Evolutionary conservation across 225 moss, liverwort and hornwort genomes (phyloP).

Genomic region (Thuidium tamariscinum): DNA sequence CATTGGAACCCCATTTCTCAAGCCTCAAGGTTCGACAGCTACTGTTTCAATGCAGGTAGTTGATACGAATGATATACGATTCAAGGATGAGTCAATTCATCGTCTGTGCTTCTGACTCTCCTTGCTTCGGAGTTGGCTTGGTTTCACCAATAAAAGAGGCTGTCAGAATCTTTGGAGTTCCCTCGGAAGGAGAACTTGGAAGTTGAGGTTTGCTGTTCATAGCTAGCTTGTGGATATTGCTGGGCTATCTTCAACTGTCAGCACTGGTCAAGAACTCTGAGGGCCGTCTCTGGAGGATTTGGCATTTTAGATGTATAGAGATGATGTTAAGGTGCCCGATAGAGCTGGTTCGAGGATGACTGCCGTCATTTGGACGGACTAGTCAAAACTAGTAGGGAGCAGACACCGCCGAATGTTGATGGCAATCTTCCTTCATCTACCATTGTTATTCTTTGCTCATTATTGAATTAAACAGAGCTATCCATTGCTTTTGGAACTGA

Average conservation of each 20-base stretch:
- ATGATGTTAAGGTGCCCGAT: background rate
- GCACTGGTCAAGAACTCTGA: background rate
- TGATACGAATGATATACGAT: background rate
- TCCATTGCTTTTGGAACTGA: background rate
- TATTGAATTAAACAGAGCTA: background rate
- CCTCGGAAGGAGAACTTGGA: background rate
- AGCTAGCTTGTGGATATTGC: background rate
- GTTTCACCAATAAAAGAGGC: background rate
- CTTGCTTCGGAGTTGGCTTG: background rate
- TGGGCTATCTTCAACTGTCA: background rate
- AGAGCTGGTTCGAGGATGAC: constrained; percentile 7
- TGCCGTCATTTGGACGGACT: background rate
- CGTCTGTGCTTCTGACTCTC: background rate
- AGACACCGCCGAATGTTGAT: background rate
- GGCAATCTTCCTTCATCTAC: background rate
- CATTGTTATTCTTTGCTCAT: constrained; percentile 7
- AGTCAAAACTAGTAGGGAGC: background rate
- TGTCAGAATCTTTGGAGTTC: background rate
- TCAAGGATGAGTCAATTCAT: background rate
- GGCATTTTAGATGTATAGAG: background rate
- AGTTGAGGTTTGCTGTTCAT: background rate
- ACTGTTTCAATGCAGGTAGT: background rate
- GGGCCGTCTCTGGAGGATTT: background rate
- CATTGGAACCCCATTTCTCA: constrained; percentile 1
- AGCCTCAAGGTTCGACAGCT: background rate